phyloP scores from a whole-genome alignment of 176 grass and related monocot genomes.

The Sorghum bicolor region DNA sequence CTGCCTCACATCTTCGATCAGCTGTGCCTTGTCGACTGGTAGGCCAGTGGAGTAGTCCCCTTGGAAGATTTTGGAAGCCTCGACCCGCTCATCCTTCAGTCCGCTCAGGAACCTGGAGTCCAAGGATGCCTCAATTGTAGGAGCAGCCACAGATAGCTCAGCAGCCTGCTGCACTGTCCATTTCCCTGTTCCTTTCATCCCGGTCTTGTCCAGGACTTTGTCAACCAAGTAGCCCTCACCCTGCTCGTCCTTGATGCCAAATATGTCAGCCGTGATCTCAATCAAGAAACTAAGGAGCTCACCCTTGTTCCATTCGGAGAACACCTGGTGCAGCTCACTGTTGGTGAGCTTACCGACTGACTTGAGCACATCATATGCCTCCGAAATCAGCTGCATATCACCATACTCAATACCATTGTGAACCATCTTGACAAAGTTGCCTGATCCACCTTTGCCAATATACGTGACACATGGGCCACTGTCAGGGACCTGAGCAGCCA shows the following conservation, averaged over 20 bases:
- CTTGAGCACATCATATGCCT: conserved; percentile 78
- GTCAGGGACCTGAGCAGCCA: conserved; percentile 67
- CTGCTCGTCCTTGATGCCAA: conserved; percentile 73
- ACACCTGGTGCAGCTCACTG: conserved; percentile 70
- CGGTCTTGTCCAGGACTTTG: conserved; percentile 87
- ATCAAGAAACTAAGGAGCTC: conserved; percentile 84
- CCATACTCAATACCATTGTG: conserved; percentile 89
- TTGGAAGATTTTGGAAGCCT: conserved; percentile 66
- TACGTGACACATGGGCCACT: conserved; percentile 71
- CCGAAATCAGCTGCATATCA: conserved; percentile 80
- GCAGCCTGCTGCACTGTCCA: conserved; percentile 86
- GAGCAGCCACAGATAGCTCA: conserved; percentile 74
- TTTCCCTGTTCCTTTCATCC: conserved; percentile 86
- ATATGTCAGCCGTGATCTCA: conserved; percentile 77
- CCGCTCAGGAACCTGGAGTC: conserved; percentile 87
- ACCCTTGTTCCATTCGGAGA: conserved; percentile 85
- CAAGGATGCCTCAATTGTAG: conserved; percentile 71
- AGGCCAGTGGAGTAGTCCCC: conserved; percentile 37
- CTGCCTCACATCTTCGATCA: conserved; percentile 71
- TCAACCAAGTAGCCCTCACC: conserved; percentile 63
- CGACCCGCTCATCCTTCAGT: conserved; percentile 59
- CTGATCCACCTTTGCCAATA: conserved; percentile 64
- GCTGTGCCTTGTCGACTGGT: conserved; percentile 66
- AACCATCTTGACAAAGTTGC: conserved; percentile 91
- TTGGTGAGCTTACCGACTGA: conserved; percentile 78